phyloP scores from a whole-genome alignment of 352 stramenopile genomes.

The Pythium rishiriense region DNA sequence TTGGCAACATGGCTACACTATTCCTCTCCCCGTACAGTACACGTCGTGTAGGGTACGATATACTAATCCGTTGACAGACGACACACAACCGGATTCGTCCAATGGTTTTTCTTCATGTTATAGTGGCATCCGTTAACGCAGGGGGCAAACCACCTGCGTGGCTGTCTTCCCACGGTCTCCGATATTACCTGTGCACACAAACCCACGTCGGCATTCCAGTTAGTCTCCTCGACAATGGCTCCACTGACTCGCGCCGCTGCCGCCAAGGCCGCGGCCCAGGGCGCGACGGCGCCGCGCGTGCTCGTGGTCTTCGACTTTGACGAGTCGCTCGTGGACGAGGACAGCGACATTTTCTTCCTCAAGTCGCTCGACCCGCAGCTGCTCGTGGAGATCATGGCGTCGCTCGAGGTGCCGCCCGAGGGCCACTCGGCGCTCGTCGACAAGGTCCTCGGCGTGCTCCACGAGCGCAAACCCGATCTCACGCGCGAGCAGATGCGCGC shows the following conservation, averaged over 20 bases:
- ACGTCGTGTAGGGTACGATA: not conserved
- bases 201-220: not conserved
- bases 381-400: constrained; percentile 23
- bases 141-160: too few relatives aligned
- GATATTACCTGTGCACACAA: not conserved
- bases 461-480: constrained; percentile 17
- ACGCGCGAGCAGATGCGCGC: constrained; percentile 26
- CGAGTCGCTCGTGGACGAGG: constrained; percentile 34
- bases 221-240: not conserved
- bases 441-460: constrained; percentile 33
- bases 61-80: not conserved
- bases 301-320: constrained; percentile 41
- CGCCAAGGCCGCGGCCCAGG: not conserved
- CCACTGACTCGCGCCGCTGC: constrained; percentile 5
- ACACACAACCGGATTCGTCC: not conserved
- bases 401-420: constrained; percentile 4
- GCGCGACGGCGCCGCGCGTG: constrained; percentile 12
- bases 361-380: constrained; percentile 35
- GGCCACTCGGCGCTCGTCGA: constrained; percentile 35
- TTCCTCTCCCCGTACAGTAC: too few relatives aligned
- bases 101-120: not conserved
- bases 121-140: not conserved
- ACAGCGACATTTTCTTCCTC: constrained; percentile 32
- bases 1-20: not conserved
- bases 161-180: not conserved